These are phyloP conservation scores for Solanum arcanum DNA, from an alignment of 257 asterid genomes.

Conservation along the genomic window DNA sequence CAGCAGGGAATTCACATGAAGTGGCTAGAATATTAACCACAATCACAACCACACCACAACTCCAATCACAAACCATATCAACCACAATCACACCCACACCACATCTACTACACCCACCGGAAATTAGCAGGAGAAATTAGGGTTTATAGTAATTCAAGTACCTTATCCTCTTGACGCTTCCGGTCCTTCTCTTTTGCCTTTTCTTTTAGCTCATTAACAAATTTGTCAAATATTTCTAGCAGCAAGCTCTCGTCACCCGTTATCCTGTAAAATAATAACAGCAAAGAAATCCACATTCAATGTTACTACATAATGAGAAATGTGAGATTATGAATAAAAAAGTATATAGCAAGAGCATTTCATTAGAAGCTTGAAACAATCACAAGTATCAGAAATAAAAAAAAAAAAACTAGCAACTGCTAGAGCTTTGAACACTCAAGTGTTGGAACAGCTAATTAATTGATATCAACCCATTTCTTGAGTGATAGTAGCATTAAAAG, in stretches of 20 bases:
- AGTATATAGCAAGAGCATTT: not conserved
- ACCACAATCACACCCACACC: not conserved
- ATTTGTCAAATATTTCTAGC: conserved; percentile 49
- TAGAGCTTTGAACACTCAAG: not conserved
- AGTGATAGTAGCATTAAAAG: not conserved
- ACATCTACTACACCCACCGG: not conserved
- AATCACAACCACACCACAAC: not conserved
- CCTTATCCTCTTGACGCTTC: conserved; percentile 83
- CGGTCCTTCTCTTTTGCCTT: conserved; percentile 76
- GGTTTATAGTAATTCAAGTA: conserved; percentile 6
- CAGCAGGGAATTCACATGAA: not conserved
- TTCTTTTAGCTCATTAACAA: conserved; percentile 49
- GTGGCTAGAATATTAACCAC: not conserved
- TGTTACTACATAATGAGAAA: not conserved
- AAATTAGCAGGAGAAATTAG: not conserved
- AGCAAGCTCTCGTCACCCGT: conserved; percentile 56
- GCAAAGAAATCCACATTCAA: not conserved
- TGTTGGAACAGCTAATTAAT: not conserved
- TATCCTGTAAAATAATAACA: conserved; percentile 35
- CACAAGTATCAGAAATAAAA: not conserved
- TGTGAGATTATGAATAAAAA: not conserved
- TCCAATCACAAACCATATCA: not conserved
- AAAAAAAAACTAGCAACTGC: not conserved
- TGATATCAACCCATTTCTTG: not conserved
- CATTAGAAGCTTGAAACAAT: not conserved